These are phyloP conservation scores for Eucalyptus cladocalyx DNA, from an alignment of 345 rosid genomes.

Conservation along the genomic window DNA sequence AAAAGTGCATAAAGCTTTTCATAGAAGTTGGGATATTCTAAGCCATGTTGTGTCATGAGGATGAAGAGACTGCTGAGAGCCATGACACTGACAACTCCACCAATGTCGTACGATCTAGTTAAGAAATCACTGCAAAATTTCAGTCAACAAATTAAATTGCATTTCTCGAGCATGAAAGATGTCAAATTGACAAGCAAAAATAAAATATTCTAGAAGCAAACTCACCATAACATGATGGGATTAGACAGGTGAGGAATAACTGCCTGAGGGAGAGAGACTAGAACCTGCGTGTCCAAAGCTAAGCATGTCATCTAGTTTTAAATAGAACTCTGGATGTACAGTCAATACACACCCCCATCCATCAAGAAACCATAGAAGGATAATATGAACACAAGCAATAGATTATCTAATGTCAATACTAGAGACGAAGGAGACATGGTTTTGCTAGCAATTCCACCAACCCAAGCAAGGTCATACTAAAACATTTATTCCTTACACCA, in stretches of 20 bases:
- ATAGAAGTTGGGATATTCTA: slow-evolving; percentile 88
- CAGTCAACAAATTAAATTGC: not conserved
- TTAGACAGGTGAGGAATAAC: slow-evolving; percentile 78
- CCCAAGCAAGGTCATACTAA: not conserved
- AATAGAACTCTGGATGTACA: not conserved
- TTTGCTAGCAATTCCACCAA: not conserved
- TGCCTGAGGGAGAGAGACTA: slow-evolving; percentile 53
- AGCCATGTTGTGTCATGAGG: slow-evolving; percentile 83
- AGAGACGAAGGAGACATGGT: not conserved
- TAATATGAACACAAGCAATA: not conserved
- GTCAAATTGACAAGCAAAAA: not conserved
- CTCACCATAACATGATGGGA: slow-evolving; percentile 69
- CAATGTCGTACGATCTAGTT: slow-evolving; percentile 84
- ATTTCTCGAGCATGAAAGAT: not conserved
- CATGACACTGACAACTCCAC: slow-evolving; percentile 96
- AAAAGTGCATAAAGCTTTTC: slow-evolving; percentile 71
- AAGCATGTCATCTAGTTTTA: not conserved
- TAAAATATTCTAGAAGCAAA: not conserved
- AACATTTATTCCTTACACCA: not conserved
- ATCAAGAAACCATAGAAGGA: not conserved
- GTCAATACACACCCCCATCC: not conserved
- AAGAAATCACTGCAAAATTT: slow-evolving; percentile 70
- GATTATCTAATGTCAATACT: not conserved
- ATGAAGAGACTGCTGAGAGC: slow-evolving; percentile 87
- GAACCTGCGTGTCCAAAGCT: slow-evolving; percentile 47